Base-by-base conservation (phyloP, 306 rosid genomes). In the Vicia sativa region DNA sequence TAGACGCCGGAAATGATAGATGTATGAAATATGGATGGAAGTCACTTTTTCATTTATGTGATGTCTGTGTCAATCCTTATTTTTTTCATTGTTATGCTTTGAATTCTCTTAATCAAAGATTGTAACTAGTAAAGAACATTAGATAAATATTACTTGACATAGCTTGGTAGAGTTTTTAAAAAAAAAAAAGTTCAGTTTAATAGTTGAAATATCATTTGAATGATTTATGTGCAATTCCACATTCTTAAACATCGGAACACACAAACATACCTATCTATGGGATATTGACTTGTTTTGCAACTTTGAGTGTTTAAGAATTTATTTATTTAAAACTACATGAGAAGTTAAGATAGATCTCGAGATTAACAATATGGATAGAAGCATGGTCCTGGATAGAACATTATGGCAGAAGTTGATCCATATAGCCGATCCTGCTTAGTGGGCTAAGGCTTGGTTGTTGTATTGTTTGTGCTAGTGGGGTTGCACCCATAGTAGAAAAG, bases 1-100 rank as follows among this genome's bases (percentile, higher is more conserved):
- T 28, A 10, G 31, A 23, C 66, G 46, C 34, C 61, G 29, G 29
- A 52, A 68, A 57, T 67, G 45, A 59, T 75, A 5, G 37, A 6
- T 9, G 13, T 31, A 31, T 6, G 37, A 23, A n/a, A 10, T 57
- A 7, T 55, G 61, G 52, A 48, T 49, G 11, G 55, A 49, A 49
- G 55, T 43, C 52, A 74, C 50, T 11, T 56, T 61, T 31, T 34
- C 38, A 34, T 34, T 7, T 6, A 34, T 34, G 0, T 7, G 38
- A 34, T 34, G 9, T 34, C 37, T 34, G 9, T 31, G 8, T 34
- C 38, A 7, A 34, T 34, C 38, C 42, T 14, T 38, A 18, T 12
- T 11, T 35, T 19, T 61, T 71, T 7, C n/a, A 10, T n/a, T 16
- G 11, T 26, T 26, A 39, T 13, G 10, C 39, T 50, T 52, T 41